Evolutionary conservation across 345 rosid species (phyloP).

Genomic region (Pistacia integerrima): DNA sequence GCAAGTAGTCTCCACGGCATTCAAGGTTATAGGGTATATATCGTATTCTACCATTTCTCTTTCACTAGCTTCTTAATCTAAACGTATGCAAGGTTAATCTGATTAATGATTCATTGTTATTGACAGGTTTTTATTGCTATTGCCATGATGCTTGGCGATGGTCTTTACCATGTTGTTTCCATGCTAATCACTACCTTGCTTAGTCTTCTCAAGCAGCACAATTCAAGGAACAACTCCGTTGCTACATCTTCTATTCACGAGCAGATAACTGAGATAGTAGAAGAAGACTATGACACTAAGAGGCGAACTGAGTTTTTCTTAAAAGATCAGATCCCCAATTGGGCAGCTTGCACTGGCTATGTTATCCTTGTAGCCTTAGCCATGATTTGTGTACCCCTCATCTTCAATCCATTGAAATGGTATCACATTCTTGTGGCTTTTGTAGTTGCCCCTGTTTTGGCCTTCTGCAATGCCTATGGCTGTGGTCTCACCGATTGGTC

Average conservation of each 20-base stretch:
- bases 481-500: conserved; percentile 92
- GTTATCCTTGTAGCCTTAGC: conserved; percentile 52
- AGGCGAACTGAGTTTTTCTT: conserved; percentile 60
- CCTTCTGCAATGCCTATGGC: conserved; percentile 92
- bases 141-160: conserved; percentile 93
- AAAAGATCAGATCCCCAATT: conserved; percentile 67
- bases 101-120: no score
- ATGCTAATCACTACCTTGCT: conserved; percentile 52
- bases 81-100: no score
- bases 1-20: conserved; percentile 69
- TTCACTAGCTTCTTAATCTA: background rate
- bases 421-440: conserved; percentile 74
- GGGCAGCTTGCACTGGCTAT: conserved; percentile 63
- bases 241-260: background rate
- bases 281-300: conserved; percentile 41
- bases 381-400: conserved; percentile 54
- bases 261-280: background rate
- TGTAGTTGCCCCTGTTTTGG: conserved; percentile 68
- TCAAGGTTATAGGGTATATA: conserved; percentile 71
- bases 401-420: conserved; percentile 75
- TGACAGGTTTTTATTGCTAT: conserved; percentile 71
- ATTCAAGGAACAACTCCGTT: background rate
- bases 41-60: background rate
- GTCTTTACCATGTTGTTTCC: conserved; percentile 62
- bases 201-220: conserved; percentile 32